Evolutionary conservation across 305 asterid genomes (phyloP).

Genomic region (Solanum hybrid): DNA sequence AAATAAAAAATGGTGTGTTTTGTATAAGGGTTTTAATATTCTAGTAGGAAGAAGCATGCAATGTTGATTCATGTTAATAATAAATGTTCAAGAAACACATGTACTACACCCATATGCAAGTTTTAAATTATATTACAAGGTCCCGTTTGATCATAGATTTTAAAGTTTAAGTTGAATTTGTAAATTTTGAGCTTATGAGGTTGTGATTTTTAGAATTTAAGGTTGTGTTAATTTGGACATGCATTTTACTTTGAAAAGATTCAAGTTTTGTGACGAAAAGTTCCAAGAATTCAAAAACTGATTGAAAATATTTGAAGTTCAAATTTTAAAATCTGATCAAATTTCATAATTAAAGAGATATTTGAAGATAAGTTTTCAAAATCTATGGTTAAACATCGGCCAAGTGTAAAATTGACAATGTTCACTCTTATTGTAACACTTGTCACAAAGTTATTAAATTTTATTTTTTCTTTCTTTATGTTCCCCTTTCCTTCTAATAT

Average conservation of each 20-base stretch:
- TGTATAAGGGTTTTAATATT: background rate
- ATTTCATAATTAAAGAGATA: background rate
- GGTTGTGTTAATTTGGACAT: accelerated
- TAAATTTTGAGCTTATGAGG: background rate
- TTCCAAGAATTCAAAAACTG: background rate
- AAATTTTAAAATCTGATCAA: background rate
- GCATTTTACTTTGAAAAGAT: background rate
- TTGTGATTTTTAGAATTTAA: background rate
- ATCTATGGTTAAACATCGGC: background rate
- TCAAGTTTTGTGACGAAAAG: background rate
- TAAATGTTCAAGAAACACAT: background rate
- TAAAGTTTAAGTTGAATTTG: background rate
- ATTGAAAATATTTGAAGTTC: background rate
- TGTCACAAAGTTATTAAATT: background rate
- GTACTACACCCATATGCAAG: background rate
- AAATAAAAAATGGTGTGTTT: background rate
- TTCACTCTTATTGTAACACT: background rate
- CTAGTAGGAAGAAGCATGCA: background rate
- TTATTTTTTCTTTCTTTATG: background rate
- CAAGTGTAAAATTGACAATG: background rate
- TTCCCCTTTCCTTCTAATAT: background rate
- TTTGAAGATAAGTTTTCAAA: background rate
- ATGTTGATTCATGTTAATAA: background rate
- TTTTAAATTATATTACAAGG: background rate
- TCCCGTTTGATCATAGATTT: background rate